Evolutionary conservation across 176 grass and related monocot species (phyloP).

Genomic region (Triticum aestivum): DNA sequence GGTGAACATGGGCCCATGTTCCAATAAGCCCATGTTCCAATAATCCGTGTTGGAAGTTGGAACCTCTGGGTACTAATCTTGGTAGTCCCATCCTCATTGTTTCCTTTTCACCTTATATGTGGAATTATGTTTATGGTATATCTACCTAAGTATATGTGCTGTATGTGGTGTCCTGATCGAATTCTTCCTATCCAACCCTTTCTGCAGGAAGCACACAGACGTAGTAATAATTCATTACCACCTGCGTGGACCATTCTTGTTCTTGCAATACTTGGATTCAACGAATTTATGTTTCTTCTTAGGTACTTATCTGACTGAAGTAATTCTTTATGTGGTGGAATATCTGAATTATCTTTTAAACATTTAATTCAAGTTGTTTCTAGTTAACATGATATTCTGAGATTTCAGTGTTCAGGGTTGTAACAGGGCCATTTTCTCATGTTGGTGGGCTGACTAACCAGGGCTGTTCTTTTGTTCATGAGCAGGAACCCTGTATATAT

Average conservation of each 20-base stretch:
- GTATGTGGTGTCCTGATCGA: background rate
- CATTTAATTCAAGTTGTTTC: background rate
- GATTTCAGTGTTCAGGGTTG: background rate
- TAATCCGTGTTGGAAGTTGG: background rate
- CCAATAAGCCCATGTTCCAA: too few species aligned
- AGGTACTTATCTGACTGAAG: slow-evolving; percentile 46
- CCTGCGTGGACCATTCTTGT: slow-evolving; percentile 72
- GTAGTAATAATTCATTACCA: slow-evolving; percentile 53
- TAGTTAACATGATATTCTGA: background rate
- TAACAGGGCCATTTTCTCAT: background rate
- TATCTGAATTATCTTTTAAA: slow-evolving; percentile 1
- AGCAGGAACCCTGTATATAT: slow-evolving; percentile 82
- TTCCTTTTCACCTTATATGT: background rate
- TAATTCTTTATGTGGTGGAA: background rate
- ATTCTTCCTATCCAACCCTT: background rate
- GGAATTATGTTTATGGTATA: slow-evolving; percentile 20
- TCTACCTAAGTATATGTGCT: background rate
- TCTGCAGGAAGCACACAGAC: slow-evolving; percentile 62
- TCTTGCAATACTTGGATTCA: slow-evolving; percentile 71
- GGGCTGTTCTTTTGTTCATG: slow-evolving; percentile 26
- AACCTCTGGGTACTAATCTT: background rate
- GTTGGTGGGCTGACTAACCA: background rate
- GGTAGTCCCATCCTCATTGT: too few species aligned
- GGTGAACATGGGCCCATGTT: too few species aligned
- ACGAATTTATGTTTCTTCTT: slow-evolving; percentile 82